Percentiles rank a stretch among this genome's conserved stretches.
phyloP scores from a whole-genome alignment of 2,329 filamentous ascomycete genomes.

The Thermothelomyces thermophilus region DNA sequence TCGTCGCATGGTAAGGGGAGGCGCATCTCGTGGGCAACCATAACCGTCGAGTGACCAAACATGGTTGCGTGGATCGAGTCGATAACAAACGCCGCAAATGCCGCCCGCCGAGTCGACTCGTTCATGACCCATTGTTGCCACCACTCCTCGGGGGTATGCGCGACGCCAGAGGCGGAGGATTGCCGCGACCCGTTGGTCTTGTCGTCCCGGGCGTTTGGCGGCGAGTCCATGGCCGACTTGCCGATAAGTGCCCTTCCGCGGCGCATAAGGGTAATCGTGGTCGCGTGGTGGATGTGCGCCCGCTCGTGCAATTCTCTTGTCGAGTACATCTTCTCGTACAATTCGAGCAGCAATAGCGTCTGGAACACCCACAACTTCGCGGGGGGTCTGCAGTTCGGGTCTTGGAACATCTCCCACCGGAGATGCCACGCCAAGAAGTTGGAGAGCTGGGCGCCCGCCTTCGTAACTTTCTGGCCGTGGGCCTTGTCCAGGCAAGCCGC shows the following conservation, averaged over 20 bases:
- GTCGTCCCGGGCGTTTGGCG: slow-evolving; percentile 64
- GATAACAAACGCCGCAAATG: slow-evolving; percentile 90
- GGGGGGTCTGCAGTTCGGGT: slow-evolving; percentile 80
- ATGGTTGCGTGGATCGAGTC: slow-evolving; percentile 96
- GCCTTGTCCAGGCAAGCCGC: slow-evolving; percentile 82
- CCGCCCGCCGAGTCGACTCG: slow-evolving; percentile 81
- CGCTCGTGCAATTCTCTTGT: slow-evolving; percentile 87
- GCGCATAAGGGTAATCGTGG: slow-evolving; percentile 90
- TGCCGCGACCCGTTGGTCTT: slow-evolving; percentile 50
- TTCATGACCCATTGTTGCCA: slow-evolving; percentile 97
- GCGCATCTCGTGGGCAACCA: slow-evolving; percentile 94
- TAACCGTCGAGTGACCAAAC: slow-evolving; percentile 94
- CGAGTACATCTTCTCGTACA: slow-evolving; percentile 98
- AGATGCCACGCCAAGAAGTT: slow-evolving; percentile 90
- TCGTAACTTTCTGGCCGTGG: slow-evolving; percentile 65
- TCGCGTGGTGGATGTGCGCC: slow-evolving; percentile 94
- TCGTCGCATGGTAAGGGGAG: slow-evolving; percentile 90
- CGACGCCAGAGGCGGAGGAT: slow-evolving; percentile 53
- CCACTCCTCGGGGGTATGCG: slow-evolving; percentile 75
- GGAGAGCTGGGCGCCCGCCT: slow-evolving; percentile 72
- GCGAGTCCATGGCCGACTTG: slow-evolving; percentile 75
- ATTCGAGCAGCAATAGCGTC: slow-evolving; percentile 75
- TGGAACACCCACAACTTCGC: slow-evolving; percentile 97
- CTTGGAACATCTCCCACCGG: slow-evolving; percentile 94
- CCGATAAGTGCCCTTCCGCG: slow-evolving; percentile 87